Evolutionary conservation across 768 basidiomycete genomes (phyloP), one percentile per base, ranked within the genome.

Genomic region (Dictyophora rubrovolvata): DNA sequence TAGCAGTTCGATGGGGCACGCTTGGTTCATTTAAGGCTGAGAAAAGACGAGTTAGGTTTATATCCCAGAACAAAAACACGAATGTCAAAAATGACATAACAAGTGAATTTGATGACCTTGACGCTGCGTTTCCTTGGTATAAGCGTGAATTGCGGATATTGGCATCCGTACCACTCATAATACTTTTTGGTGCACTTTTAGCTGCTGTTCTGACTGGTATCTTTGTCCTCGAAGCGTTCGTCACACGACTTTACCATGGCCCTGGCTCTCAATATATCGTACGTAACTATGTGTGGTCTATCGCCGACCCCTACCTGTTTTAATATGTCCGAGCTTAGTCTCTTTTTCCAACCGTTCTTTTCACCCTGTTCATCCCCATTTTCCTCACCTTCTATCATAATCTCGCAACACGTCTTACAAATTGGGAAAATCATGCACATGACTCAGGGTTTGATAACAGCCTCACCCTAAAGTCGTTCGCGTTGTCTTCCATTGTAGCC

Each of bases 371-470:
- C 11, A 86, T 98, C 0, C 96, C 95, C 0, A 81, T 82, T 46
- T 76, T 97, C 17, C 78, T 94, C 1, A 79, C 77, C 1, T 68
- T 87, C 8, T 95, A 92, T 69, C 85, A 88, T 64, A 64, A 72
- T 5, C 76, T 84, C 52, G 89, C 91, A 1, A 74, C 73, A 53
- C 73, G 76, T 17, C 77, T 97, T 55, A 93, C 93, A 0, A 72
- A 79, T 48, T 94, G 91, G 89, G 95, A 99, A 73, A 94, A 96
- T 67, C 93, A 97, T 68, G 77, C 81, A 1, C 89, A 89, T 64
- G 81, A 87, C 63, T 86, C 86, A 1, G 81, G 82, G 1, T 83
- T 91, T 68, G 81, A 83, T 60, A 80, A 83, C 7, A 90, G 89
- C 17, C 77, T 96, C 22, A 93, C 93, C 16, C 75, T 88, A 68